These are phyloP conservation scores for Sicyos baderoa DNA, from an alignment of 306 rosid species.

Conservation along the genomic window DNA sequence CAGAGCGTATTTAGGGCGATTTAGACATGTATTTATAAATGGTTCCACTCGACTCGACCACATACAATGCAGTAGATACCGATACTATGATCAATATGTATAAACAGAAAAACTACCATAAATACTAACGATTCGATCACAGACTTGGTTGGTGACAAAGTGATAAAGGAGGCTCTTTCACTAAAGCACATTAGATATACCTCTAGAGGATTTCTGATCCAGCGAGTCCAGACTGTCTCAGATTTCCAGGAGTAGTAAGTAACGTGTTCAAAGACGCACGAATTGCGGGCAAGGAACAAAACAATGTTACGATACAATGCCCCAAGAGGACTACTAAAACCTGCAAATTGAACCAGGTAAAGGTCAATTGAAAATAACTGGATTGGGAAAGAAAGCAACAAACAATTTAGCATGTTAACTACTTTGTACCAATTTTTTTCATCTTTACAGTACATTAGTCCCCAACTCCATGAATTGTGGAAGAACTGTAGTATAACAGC, in stretches of 20 bases:
- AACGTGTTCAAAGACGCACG: background rate
- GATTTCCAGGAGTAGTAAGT: background rate
- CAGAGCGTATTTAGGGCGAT: background rate
- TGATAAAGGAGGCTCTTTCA: background rate
- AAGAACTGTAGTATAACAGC: background rate
- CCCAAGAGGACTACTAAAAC: background rate
- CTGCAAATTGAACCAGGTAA: constrained; percentile 12
- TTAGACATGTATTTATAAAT: background rate
- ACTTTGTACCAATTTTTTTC: background rate
- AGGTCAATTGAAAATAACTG: background rate
- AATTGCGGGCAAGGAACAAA: background rate
- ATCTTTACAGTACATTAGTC: background rate
- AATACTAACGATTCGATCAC: background rate
- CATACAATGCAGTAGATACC: background rate
- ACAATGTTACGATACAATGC: background rate
- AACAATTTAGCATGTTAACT: background rate
- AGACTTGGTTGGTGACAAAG: background rate
- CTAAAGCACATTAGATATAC: background rate
- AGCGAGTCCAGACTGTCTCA: background rate
- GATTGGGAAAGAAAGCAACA: background rate
- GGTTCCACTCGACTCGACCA: background rate
- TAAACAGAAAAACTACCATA: background rate
- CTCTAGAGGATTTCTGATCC: background rate
- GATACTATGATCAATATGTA: background rate
- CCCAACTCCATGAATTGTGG: background rate